A percentile compares a stretch with the other conserved stretches of the same genome.
phyloP scores from a whole-genome alignment of 2,329 filamentous ascomycete species.

The Colletotrichum sp. region DNA sequence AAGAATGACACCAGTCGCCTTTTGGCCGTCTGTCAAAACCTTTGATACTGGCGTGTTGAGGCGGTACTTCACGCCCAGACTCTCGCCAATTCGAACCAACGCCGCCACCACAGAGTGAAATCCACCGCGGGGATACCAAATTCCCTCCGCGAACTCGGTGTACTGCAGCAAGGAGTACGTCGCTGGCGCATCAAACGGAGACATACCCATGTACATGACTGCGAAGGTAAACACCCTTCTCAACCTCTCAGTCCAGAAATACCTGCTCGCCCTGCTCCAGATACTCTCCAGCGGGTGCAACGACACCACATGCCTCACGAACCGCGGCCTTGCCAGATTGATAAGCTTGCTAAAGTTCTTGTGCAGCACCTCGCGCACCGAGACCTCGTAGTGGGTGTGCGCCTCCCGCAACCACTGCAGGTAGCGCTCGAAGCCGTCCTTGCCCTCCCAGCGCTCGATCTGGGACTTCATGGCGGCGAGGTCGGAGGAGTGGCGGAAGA shows the following conservation, averaged over 20 bases:
- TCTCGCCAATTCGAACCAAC: conserved; percentile 66
- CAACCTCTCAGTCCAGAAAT: conserved; percentile 73
- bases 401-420: conserved; percentile 69
- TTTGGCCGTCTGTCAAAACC: conserved; percentile 60
- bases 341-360: conserved; percentile 69
- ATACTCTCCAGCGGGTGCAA: conserved; percentile 77
- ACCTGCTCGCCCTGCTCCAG: conserved; percentile 67
- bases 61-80: conserved; percentile 66
- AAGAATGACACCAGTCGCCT: conserved; percentile 64
- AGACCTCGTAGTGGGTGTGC: conserved; percentile 73
- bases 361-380: conserved; percentile 67
- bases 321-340: conserved; percentile 61
- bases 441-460: conserved; percentile 76
- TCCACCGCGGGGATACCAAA: conserved; percentile 76
- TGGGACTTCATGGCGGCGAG: conserved; percentile 72
- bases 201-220: conserved; percentile 87
- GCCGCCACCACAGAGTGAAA: conserved; percentile 71
- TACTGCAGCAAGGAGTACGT: conserved; percentile 79
- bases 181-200: conserved; percentile 75
- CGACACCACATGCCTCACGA: conserved; percentile 61
- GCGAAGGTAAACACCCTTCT: conserved; percentile 77
- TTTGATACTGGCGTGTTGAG: conserved; percentile 62
- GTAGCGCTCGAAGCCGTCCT: conserved; percentile 73
- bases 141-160: conserved; percentile 76
- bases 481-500: conserved; percentile 70